Base-by-base conservation (phyloP, 2,329 filamentous ascomycete genomes). In the Botrytis galanthina region DNA sequence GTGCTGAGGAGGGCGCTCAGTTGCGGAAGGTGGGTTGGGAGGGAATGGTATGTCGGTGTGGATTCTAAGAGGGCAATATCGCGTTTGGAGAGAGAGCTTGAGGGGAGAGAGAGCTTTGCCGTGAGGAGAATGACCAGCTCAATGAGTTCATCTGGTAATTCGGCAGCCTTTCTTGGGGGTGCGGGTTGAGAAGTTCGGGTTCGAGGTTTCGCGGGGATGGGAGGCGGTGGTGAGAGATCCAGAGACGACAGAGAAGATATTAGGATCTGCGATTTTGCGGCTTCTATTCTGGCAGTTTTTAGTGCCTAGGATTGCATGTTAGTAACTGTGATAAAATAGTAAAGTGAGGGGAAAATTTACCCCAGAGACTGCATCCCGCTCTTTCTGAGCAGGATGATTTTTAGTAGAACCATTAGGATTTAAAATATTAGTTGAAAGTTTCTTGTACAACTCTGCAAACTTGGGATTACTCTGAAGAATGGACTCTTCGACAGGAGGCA, bases 321-420 rank as follows among this genome's bases (percentile, higher is more conserved):
- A 54, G 42, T 46, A 18, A 73, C 37, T 44, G 37, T 35, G 39
- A 32, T n/a, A 51, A 67, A 26, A 29, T n/a, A 22, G 37, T 22
- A 29, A 54, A 16, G 32, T 20, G 48, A 62, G 18, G 26, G 32
- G 57, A n/a, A 76, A 81, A 57, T 76, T 88, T 77, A 90, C 89
- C 78, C 88, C 82, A 60, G 82, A 83, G 2, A 87, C 83, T 3
- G 82, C 82, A 73, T 85, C 83, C 35, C 86, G 84, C 78, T 88
- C 85, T 75, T 86, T 85, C 26, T 84, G 84, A 2, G 83, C 81
- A n/a, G 84, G 82, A 76, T 86, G 84, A n/a, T 84, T 81, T 78
- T 84, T 88, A 2, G 87, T 88, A 14, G 89, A 88, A 3, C 87
- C 88, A 80, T 90, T 87, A 0, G 85, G 81, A 75, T 89, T 88